Conservation (phyloP, 306 rosid genomes). For the Acacia crassicarpa region DNA sequence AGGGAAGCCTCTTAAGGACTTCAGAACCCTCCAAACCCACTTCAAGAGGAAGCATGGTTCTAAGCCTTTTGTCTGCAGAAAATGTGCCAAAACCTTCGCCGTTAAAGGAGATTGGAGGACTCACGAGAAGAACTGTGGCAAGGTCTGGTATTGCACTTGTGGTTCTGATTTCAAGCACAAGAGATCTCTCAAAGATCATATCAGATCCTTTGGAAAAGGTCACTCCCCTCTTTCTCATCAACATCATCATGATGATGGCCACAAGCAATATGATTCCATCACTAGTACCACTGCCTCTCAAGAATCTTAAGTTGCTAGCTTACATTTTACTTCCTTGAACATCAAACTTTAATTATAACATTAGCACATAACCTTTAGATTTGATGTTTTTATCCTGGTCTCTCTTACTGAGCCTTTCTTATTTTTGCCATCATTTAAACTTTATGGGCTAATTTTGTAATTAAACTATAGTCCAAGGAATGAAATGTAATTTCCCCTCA, state of each 20-base stretch:
- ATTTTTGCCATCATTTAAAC: not conserved
- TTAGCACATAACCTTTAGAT: not conserved
- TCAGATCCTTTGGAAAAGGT: slow-evolving; percentile 77
- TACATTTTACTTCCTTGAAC: not conserved
- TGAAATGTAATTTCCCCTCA: not conserved
- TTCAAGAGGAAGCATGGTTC: slow-evolving; percentile 92
- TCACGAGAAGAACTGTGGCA: slow-evolving; percentile 92
- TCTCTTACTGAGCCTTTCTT: not conserved
- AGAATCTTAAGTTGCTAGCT: not conserved
- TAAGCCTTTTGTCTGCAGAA: slow-evolving; percentile 76
- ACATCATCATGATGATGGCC: not conserved
- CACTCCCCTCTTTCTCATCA: slow-evolving; percentile 45
- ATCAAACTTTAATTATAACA: not conserved
- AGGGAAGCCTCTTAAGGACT: slow-evolving; percentile 88
- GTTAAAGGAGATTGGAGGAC: slow-evolving; percentile 97
- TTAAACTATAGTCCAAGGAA: not conserved
- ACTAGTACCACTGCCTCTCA: not conserved
- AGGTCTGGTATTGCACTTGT: slow-evolving; percentile 85
- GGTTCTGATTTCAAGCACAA: slow-evolving; percentile 95
- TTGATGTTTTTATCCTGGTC: not conserved
- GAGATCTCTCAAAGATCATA: slow-evolving; percentile 85
- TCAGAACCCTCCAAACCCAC: slow-evolving; percentile 92
- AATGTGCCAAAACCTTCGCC: slow-evolving; percentile 77
- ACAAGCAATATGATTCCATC: not conserved
- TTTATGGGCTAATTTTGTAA: not conserved